Base-by-base conservation (phyloP, 768 basidiomycete genomes). In the Mrakia gelida region DNA sequence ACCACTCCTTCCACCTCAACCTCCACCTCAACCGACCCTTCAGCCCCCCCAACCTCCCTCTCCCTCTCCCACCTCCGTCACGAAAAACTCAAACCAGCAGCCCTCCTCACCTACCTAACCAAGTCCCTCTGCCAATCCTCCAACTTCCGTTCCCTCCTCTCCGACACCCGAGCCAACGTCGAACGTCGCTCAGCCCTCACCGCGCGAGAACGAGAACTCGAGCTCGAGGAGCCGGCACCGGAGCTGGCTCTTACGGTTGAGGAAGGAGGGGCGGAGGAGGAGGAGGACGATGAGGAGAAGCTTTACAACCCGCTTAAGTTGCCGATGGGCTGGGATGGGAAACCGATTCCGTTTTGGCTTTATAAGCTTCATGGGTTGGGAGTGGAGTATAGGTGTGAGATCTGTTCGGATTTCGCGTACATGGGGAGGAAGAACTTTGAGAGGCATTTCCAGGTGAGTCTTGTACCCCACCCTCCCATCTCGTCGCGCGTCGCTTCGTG, bases 341-440 rank as follows among this genome's bases (percentile, higher is more conserved):
- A 98, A 83, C 97, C 97, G 28, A 99, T 99, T 82, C 97, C 97
- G 49, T 98, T 96, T 83, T 98, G 95, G 95, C 81, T 99, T 75
- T 99, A 95, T 86, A 98, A 98, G 85, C 86, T 99, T 54, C 97
- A 99, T 83, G 97, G 97, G 13, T 87, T 98, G 54, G 97, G 97
- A n/a, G 95, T 97, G 41, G 94, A 96, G 84, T 99, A 98, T 84
- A 89, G 91, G 76, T 99, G 97, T 81, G 96, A 98, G 86, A 96
- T 99, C 81, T 98, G 96, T 83, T 95, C 93, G 21, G 95, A 95
- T 83, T 92, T 92, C 83, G 92, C 95, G 15, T 98, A 98, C 84
- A 95, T 96, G 94, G 95, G 95, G 82, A 89, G 94, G 83, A 96
- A 96, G 89, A 95, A 95, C 85, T 96, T 96, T 81, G 94, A 96